Conservation (phyloP, 1,284 basidiomycete genomes). For the Malassezia brasiliensis region DNA sequence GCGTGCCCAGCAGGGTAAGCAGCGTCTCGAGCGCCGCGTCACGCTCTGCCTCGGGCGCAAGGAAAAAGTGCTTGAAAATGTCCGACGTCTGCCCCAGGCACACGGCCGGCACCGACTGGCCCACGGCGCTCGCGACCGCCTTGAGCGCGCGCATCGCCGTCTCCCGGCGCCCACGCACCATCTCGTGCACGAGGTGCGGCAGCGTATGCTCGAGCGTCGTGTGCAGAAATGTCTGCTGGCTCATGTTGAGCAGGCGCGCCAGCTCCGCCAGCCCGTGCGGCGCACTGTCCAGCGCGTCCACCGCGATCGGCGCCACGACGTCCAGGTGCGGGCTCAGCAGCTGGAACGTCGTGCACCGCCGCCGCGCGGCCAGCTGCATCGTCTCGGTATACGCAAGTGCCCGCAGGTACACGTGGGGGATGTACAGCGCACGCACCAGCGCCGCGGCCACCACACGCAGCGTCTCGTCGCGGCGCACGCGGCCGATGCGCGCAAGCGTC, state of each 20-base stretch:
- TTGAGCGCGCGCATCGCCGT: slow-evolving; percentile 24
- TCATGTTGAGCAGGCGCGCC: slow-evolving; percentile 35
- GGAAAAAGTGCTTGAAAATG: slow-evolving; percentile 37
- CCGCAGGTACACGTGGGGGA: slow-evolving; percentile 14
- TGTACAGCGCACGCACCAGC: slow-evolving; percentile 3
- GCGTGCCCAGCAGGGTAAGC: slow-evolving; percentile 25
- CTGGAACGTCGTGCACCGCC: slow-evolving; percentile 34
- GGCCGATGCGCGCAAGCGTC: slow-evolving; percentile 10
- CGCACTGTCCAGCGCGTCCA: slow-evolving; percentile 31
- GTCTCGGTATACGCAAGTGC: slow-evolving; percentile 34
- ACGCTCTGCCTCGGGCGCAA: slow-evolving; percentile 21
- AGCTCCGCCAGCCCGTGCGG: slow-evolving; percentile 34
- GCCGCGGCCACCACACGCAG: slow-evolving; percentile 3
- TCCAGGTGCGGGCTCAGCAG: slow-evolving; percentile 36
- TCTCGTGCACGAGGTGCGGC: slow-evolving; percentile 34
- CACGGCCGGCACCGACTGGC: slow-evolving; percentile 27
- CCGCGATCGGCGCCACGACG: slow-evolving; percentile 26
- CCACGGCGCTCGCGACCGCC: slow-evolving; percentile 31
- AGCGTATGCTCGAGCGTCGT: slow-evolving; percentile 37
- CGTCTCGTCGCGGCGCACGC: slow-evolving; percentile 7
- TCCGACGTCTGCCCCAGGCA: slow-evolving; percentile 36
- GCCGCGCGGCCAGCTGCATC: slow-evolving; percentile 28
- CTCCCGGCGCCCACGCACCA: slow-evolving; percentile 20
- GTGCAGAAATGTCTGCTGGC: slow-evolving; percentile 36
- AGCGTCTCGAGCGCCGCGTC: slow-evolving; percentile 24